A percentile compares a stretch with the other conserved stretches of the same genome.
Conservation (phyloP, 2,329 filamentous ascomycete genomes). For the Fusarium succisae region DNA sequence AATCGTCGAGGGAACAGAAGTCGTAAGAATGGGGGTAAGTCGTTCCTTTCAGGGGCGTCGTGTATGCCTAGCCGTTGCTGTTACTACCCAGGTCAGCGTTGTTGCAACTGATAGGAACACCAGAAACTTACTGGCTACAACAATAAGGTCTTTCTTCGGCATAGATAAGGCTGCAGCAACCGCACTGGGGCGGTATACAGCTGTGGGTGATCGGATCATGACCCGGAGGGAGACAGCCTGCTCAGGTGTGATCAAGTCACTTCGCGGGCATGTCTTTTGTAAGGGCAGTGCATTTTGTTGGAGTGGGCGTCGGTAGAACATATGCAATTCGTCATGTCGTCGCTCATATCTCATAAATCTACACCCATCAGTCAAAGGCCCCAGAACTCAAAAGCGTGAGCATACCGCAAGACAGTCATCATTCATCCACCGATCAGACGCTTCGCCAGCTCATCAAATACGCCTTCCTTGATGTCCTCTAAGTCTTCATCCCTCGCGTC, state of each 20-base stretch:
- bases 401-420: not conserved
- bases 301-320: not conserved
- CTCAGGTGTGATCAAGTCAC: not conserved
- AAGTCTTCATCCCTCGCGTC: not conserved
- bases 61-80: not conserved
- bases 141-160: not conserved
- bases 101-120: not conserved
- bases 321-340: not conserved
- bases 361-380: not conserved
- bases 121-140: not conserved
- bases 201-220: not conserved
- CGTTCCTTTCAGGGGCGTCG: rapidly evolving
- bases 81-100: not conserved
- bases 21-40: not conserved
- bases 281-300: not conserved
- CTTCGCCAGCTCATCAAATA: constrained; percentile 13
- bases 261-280: no score
- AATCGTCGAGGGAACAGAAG: not conserved
- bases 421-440: not conserved
- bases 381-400: not conserved
- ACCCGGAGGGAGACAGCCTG: not conserved
- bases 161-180: not conserved
- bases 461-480: constrained; percentile 2
- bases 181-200: not conserved
- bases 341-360: not conserved